Evolutionary conservation across 148 eudicot species (phyloP), one percentile per base, ranked within the genome.

Genomic region (Amaranthus palmeri): DNA sequence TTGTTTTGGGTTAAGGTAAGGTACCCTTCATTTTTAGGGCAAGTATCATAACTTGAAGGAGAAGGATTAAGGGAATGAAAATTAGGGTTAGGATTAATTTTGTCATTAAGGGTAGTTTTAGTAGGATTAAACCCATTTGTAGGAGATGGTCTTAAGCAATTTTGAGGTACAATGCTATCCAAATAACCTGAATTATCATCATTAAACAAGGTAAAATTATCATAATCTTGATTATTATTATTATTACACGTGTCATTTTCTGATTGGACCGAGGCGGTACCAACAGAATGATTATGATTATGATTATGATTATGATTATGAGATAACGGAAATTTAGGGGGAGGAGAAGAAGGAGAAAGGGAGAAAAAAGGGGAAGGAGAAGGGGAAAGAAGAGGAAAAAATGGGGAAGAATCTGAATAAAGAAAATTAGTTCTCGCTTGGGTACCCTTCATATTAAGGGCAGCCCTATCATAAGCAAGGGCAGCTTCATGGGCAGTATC

Each of bases 401-500:
- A 81, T 53, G 78, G 71, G 5, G 86, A 40, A 70, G 80, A 83
- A 64, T 86, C 86, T 68, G 98, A 68, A 81, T 93, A 93, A 14
- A 93, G 77, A 75, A 93, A 93, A 75, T 93, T 93, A 15, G 98
- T 93, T 70, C 92, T 86, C 69, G 98, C 96, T 84, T 93, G 92
- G 8, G 87, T 86, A 63, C 97, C 98, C 78, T 91, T 93, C 87
- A 91, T 93, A 4, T 89, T 82, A 45, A 93, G 91, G 72, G 98
- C 98, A 68, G 98, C 98, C 66, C 98, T 85, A 70, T 93, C 98
- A 84, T 93, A 93, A 64, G 98, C 98, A 25, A 93, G 80, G 62
- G 98, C 98, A 46, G 98, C 98, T 80, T 93, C 98, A 75, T 93
- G 95, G 61, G 98, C 97, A 74, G 98, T 88, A 72, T 93, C 98